Conservation (phyloP, 805 yeast genomes). For the Candida gorgasii region DNA sequence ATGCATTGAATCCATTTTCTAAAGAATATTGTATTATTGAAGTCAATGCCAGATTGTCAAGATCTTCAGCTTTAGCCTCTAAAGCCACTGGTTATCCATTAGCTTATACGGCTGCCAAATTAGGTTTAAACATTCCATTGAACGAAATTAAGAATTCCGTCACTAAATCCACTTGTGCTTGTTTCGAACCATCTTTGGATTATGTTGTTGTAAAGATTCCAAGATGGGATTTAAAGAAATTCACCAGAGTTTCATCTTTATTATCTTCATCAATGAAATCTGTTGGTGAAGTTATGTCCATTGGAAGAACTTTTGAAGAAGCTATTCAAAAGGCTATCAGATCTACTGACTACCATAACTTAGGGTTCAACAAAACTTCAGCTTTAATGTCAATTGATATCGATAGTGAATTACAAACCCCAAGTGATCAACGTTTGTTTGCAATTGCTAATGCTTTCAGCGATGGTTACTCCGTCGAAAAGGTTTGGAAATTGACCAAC, state of each 20-base stretch:
- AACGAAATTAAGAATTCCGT: conserved; percentile 93
- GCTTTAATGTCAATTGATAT: conserved; percentile 90
- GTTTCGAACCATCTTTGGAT: conserved; percentile 95
- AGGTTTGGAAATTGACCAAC: conserved; percentile 86
- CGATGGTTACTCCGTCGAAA: conserved; percentile 86
- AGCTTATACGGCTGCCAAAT: conserved; percentile 97
- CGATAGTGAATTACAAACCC: conserved; percentile 91
- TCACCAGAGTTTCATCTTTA: conserved; percentile 85
- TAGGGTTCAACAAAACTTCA: conserved; percentile 85
- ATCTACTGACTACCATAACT: conserved; percentile 92
- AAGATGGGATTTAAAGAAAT: conserved; percentile 97
- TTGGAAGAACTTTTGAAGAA: conserved; percentile 97
- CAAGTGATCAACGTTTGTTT: conserved; percentile 95
- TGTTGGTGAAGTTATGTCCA: conserved; percentile 99
- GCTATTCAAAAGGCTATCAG: conserved; percentile 96
- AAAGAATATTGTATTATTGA: conserved; percentile 95
- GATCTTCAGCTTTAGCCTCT: conserved; percentile 97
- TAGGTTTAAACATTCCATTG: conserved; percentile 89
- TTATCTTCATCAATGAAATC: conserved; percentile 96
- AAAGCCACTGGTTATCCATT: conserved; percentile 98
- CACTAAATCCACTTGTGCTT: conserved; percentile 93
- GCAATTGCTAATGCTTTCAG: conserved; percentile 94
- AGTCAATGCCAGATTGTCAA: conserved; percentile 94
- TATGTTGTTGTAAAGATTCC: conserved; percentile 97
- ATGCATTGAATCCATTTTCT: conserved; percentile 89